These are phyloP conservation scores for Teratosphaeria viscida DNA, from an alignment of 2,329 filamentous ascomycete genomes.

Conservation along the genomic window DNA sequence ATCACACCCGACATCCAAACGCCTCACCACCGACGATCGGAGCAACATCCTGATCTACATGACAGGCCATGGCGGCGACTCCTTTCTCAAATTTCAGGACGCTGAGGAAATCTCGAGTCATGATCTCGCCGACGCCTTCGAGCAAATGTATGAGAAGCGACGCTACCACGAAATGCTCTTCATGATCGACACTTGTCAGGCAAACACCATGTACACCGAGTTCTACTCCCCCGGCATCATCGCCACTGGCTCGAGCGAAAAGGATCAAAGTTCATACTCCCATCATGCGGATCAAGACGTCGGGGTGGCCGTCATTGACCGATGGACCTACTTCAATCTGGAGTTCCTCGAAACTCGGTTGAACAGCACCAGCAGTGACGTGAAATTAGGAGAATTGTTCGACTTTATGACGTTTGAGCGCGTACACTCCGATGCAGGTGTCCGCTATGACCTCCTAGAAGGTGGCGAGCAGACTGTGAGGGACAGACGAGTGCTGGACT, in stretches of 20 bases:
- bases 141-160: constrained; percentile 99
- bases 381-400: constrained; percentile 86
- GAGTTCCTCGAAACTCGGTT: constrained; percentile 92
- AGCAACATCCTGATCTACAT: constrained; percentile 98
- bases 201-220: constrained; percentile 98
- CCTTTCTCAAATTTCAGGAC: constrained; percentile 97
- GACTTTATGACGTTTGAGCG: constrained; percentile 92
- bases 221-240: constrained; percentile 98
- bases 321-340: constrained; percentile 97
- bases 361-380: constrained; percentile 72
- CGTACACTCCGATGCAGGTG: constrained; percentile 85
- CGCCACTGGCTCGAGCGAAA: constrained; percentile 88
- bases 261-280: constrained; percentile 93
- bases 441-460: constrained; percentile 89
- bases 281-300: constrained; percentile 98
- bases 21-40: constrained; percentile 83
- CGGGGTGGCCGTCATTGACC: constrained; percentile 93
- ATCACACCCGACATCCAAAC: constrained; percentile 89
- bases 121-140: constrained; percentile 91
- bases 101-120: constrained; percentile 95
- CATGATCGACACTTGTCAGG: constrained; percentile 99
- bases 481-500: constrained; percentile 79
- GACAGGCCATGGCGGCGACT: constrained; percentile 95
- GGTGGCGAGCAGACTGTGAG: constrained; percentile 70
- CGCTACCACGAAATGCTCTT: constrained; percentile 97